Percentiles rank a stretch among this genome's conserved stretches.
phyloP scores from a whole-genome alignment of 1,284 basidiomycete genomes.

The Sanghuangporus baumii region DNA sequence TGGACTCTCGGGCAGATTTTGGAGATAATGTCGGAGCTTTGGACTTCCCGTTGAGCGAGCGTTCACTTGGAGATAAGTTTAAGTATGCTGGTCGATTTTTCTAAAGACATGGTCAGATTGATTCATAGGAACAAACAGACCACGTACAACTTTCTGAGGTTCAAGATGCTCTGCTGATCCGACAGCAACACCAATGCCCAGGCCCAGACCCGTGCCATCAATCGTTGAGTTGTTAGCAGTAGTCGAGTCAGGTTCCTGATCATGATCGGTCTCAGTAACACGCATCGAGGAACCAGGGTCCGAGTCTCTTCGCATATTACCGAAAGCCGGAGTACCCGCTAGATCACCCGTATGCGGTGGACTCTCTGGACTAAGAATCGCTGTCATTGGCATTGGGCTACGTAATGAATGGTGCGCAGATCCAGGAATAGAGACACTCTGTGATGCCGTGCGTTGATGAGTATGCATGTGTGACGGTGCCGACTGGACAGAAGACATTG shows the following conservation, averaged over 20 bases:
- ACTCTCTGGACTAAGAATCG: conserved; percentile 35
- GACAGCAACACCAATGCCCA: conserved; percentile 23
- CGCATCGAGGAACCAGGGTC: conserved; percentile 26
- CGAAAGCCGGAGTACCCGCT: conserved; percentile 21
- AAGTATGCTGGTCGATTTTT: conserved; percentile 40
- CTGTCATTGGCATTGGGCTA: conserved; percentile 9
- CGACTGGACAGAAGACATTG: conserved; percentile 24
- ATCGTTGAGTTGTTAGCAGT: conserved; percentile 19
- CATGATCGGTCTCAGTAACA: conserved; percentile 9
- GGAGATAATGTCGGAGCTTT: conserved; percentile 25
- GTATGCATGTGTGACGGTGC: conserved; percentile 37
- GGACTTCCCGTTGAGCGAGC: conserved; percentile 35
- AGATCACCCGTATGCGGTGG: conserved; percentile 32
- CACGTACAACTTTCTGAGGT: conserved; percentile 10
- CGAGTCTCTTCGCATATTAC: conserved; percentile 25
- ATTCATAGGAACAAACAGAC: neutral
- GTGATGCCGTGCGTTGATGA: conserved; percentile 38
- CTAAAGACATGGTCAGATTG: conserved; percentile 18
- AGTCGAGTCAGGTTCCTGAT: conserved; percentile 12
- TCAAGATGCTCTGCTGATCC: conserved; percentile 14
- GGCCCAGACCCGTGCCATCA: conserved; percentile 17
- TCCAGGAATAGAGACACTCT: conserved; percentile 22
- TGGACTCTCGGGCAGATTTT: neutral
- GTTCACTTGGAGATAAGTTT: conserved; percentile 55
- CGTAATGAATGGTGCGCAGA: conserved; percentile 16